A percentile compares a stretch with the other conserved stretches of the same genome.
phyloP scores from a whole-genome alignment of 139 green algal genomes.

The Picochlorum sp. region DNA sequence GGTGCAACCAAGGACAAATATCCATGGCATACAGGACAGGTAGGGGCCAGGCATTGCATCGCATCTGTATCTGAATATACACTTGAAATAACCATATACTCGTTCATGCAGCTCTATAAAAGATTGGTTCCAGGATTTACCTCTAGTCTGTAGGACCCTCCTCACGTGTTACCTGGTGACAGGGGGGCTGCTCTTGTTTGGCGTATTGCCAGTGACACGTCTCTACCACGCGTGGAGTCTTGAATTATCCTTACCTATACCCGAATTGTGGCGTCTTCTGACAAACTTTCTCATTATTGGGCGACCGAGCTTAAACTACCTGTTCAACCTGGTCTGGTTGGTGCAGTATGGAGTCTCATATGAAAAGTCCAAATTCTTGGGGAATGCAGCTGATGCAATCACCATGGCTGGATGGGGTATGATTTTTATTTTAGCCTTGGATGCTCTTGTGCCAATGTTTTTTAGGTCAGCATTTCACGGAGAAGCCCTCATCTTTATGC shows the following conservation, averaged over 20 bases:
- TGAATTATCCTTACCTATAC: constrained; percentile 1
- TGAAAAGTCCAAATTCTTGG: constrained; percentile 34
- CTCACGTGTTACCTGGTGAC: constrained; percentile 21
- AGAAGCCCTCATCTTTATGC: constrained; percentile 47
- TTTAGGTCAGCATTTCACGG: constrained; percentile 32
- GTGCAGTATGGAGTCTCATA: constrained; percentile 40
- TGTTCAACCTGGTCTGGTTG: constrained; percentile 45
- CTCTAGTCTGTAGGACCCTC: constrained; percentile 17
- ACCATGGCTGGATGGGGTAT: constrained; percentile 16
- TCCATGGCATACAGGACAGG: too few relatives aligned
- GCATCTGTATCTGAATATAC: too few relatives aligned
- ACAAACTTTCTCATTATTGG: constrained; percentile 48
- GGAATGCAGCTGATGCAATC: constrained; percentile 27
- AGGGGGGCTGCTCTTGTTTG: constrained; percentile 3
- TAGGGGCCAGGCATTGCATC: too few relatives aligned
- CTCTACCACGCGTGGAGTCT: constrained; percentile 20
- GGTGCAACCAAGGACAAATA: too few relatives aligned
- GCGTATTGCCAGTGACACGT: constrained; percentile 11
- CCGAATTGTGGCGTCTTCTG: constrained; percentile 55
- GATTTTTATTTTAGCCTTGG: constrained; percentile 12
- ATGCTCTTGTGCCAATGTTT: constrained; percentile 32
- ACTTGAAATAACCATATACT: too few relatives aligned
- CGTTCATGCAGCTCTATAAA: constrained; percentile 2
- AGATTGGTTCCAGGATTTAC: constrained; percentile 16
- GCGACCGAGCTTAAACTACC: constrained; percentile 21